Percentiles rank a stretch among this genome's conserved stretches.
Evolutionary conservation across 495 filamentous ascomycete species (phyloP).

Genomic region (Daldinia grandis): DNA sequence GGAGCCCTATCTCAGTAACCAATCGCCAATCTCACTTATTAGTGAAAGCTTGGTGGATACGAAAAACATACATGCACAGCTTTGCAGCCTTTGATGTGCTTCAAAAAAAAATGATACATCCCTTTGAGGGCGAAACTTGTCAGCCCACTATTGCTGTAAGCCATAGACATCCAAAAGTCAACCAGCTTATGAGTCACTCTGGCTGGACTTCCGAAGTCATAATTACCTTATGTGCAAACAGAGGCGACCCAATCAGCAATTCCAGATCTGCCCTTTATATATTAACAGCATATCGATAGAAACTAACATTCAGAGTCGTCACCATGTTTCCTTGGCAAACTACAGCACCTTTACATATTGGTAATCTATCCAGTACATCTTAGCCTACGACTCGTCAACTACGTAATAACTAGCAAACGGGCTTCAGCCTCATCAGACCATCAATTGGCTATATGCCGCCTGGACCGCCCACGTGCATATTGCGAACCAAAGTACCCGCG

Average conservation of each 20-base stretch:
- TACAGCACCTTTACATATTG: neutral
- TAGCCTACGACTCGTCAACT: neutral
- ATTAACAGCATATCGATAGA: neutral
- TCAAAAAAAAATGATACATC: conserved; percentile 33
- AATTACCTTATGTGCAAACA: neutral
- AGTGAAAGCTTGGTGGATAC: neutral
- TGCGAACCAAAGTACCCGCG: conserved; percentile 10
- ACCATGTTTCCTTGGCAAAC: neutral
- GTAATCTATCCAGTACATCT: neutral
- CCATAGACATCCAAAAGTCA: neutral
- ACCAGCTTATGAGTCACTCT: conserved; percentile 16
- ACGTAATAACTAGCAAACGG: conserved; percentile 1
- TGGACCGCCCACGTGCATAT: neutral
- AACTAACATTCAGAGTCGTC: neutral
- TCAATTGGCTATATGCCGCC: conserved; percentile 11
- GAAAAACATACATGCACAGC: conserved; percentile 2
- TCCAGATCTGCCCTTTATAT: neutral
- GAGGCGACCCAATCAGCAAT: neutral
- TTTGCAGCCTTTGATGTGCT: neutral
- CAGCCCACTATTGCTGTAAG: conserved; percentile 9
- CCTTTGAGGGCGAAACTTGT: conserved; percentile 14
- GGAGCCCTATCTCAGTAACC: neutral
- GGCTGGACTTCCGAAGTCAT: neutral
- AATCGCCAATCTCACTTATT: neutral
- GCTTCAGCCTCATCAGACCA: conserved; percentile 25